A percentile compares a stretch with the other conserved stretches of the same genome.
Evolutionary conservation across 805 yeast genomes (phyloP).

Genomic region (Lipomyces spencermartinsiae): DNA sequence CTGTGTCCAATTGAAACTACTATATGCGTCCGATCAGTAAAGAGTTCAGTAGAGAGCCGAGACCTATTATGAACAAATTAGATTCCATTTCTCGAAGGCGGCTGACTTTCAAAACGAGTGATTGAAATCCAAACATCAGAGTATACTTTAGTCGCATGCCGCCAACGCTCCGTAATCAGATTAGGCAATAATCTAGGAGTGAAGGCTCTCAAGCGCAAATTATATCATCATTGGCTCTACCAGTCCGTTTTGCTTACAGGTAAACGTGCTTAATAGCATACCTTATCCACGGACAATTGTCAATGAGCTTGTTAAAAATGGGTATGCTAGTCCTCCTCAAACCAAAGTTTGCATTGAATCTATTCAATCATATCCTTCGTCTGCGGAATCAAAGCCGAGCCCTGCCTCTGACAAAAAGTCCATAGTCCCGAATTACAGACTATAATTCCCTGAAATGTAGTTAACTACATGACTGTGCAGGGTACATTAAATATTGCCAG

Average conservation of each 20-base stretch:
- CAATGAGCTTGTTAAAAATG: background rate
- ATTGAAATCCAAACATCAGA: slow-evolving; percentile 19
- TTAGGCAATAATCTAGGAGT: slow-evolving; percentile 57
- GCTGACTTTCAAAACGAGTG: background rate
- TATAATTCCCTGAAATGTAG: background rate
- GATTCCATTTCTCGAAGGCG: background rate
- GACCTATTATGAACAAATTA: background rate
- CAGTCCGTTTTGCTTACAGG: background rate
- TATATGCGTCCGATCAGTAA: background rate
- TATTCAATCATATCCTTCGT: no score
- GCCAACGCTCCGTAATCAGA: slow-evolving; percentile 49
- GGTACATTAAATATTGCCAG: no score
- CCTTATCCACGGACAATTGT: background rate
- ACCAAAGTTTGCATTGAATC: no score
- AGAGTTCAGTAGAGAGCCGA: background rate
- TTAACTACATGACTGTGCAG: background rate
- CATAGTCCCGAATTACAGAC: background rate
- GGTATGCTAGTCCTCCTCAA: no score
- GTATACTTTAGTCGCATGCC: slow-evolving; percentile 48
- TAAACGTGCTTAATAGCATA: background rate
- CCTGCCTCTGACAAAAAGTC: background rate
- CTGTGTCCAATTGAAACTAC: no score
- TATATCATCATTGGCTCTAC: slow-evolving; percentile 54
- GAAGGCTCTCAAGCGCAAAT: slow-evolving; percentile 59
- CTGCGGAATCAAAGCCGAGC: background rate